Evolutionary conservation across 257 asterid species (phyloP), one percentile per base, ranked within the genome.

Genomic region (Paulownia fortunei): DNA sequence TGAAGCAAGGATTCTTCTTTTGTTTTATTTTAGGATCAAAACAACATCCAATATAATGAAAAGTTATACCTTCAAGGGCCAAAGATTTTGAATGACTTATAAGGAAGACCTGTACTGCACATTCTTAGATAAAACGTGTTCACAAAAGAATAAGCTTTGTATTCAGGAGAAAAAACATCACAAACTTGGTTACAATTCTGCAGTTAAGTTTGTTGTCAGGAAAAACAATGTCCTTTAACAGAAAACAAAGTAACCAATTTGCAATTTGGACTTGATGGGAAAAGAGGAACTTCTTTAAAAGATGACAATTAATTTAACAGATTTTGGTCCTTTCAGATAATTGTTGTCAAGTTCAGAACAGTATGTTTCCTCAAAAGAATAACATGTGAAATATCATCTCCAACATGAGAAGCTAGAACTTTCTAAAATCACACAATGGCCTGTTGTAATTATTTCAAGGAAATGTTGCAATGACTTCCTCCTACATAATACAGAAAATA

Each of bases 391-490:
- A 26, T 2, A 42, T 67, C 32, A 68, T 21, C 30, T 11, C 74
- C 23, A 56, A 9, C 39, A 77, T 18, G 62, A 44, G 52, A 77
- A 44, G 47, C 58, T 44, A 32, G 18, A 82, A 42, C 36, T 51
- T 74, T 78, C 39, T 16, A 51, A 2, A 51, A n/a, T 61, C 75
- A 8, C 27, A 27, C 5, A 73, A 54, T 41, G 70, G 30, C 26
- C 4, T 10, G 74, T 54, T 49, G 59, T 55, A 7, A 37, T 55
- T n/a, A 54, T 44, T 69, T 55, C 55, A 60, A 32, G 76, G 3
- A 15, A 30, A 23, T 6, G 19, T 61, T 39, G 63, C 54, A 82
- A 58, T 76, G 9, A 60, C 21, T 24, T 70, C 47, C 47, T 54
- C 30, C 18, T 0, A 19, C 15, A n/a, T 8, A 27, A 42, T 26